phyloP scores from a whole-genome alignment of 305 asterid species.

The Fraxinus baroniana region DNA sequence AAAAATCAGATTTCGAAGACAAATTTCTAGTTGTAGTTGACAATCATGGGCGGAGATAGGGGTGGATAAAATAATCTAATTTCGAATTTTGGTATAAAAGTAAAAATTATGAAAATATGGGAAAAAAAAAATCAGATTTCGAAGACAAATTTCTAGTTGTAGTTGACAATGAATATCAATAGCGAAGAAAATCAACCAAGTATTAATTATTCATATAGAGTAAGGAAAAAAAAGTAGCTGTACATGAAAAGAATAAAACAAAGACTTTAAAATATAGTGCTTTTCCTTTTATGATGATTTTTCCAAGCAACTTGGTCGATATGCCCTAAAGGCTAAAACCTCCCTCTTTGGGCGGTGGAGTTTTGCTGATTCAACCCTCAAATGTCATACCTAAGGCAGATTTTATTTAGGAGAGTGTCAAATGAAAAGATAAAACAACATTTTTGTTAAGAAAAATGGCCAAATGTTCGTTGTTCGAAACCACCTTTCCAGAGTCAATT shows the following conservation, averaged over 20 bases:
- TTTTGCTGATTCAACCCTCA: not conserved
- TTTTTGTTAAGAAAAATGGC: not conserved
- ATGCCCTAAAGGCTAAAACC: not conserved
- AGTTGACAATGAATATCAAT: not conserved
- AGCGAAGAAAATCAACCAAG: not conserved
- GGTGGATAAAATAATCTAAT: no score
- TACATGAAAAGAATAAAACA: not conserved
- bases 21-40: not conserved
- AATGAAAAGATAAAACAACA: no score
- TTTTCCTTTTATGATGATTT: not conserved
- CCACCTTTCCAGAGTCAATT: no score
- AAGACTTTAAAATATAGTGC: not conserved
- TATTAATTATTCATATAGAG: not conserved
- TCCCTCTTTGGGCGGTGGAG: not conserved
- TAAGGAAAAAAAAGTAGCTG: not conserved
- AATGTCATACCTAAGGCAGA: not conserved
- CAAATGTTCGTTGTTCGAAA: not conserved
- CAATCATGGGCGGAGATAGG: no score
- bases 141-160: not conserved
- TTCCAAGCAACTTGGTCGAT: not conserved
- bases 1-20: not conserved
- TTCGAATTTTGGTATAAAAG: not conserved
- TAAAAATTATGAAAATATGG: not conserved
- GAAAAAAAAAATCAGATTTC: not conserved
- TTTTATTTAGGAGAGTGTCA: not conserved